Percentiles rank a stretch among this genome's conserved stretches.
Evolutionary conservation across 75 land plant genomes (phyloP).

Genomic region (Selaginella moellendorffii): DNA sequence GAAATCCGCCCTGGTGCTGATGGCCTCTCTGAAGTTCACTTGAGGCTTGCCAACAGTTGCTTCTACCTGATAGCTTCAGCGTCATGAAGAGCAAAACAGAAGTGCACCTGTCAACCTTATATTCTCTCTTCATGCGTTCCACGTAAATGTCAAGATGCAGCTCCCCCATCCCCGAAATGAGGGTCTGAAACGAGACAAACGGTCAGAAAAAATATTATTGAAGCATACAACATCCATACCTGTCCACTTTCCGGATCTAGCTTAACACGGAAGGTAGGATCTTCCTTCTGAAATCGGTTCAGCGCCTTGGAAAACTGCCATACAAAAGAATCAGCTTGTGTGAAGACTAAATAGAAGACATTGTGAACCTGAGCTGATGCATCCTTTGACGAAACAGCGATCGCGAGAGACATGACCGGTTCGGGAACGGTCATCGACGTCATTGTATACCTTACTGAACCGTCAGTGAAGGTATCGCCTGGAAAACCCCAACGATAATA

Average conservation of each 20-base stretch:
- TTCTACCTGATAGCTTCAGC: slow-evolving; percentile 44
- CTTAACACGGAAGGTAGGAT: slow-evolving; percentile 96
- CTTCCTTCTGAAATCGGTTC: slow-evolving; percentile 95
- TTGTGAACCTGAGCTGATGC: slow-evolving; percentile 43
- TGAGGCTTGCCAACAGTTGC: slow-evolving; percentile 91
- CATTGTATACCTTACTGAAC: slow-evolving; percentile 86
- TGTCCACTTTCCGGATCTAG: slow-evolving; percentile 93
- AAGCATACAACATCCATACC: slow-evolving; percentile 22
- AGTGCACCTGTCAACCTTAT: too few species aligned
- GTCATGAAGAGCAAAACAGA: too few species aligned
- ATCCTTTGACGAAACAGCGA: slow-evolving; percentile 70
- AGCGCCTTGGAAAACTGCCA: slow-evolving; percentile 93
- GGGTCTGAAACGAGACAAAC: slow-evolving; percentile 37
- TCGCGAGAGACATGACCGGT: slow-evolving; percentile 96
- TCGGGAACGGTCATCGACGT: slow-evolving; percentile 99
- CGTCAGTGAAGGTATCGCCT: slow-evolving; percentile 99
- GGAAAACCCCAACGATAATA: slow-evolving; percentile 11
- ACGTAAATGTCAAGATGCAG: slow-evolving; percentile 96
- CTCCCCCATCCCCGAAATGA: slow-evolving; percentile 99
- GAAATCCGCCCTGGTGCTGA: slow-evolving; percentile 84
- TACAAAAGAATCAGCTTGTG: background rate
- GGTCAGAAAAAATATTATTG: background rate
- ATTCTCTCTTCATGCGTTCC: slow-evolving; percentile 87
- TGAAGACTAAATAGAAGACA: background rate
- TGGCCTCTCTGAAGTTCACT: slow-evolving; percentile 90